These are phyloP conservation scores for Chamaecyparis obtusa DNA, from an alignment of 75 land plant genomes.

Conservation along the genomic window DNA sequence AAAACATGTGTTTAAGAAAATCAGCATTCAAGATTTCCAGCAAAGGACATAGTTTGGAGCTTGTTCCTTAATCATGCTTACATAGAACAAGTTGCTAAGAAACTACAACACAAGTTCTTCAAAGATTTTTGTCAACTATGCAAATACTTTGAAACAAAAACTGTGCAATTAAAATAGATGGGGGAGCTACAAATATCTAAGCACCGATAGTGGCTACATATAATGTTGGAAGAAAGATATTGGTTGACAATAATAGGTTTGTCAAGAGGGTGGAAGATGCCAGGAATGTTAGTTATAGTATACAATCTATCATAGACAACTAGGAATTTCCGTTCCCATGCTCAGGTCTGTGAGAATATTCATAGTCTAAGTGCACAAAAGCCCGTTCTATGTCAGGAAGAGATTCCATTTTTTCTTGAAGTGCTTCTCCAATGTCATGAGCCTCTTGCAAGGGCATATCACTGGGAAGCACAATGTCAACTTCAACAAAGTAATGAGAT, in stretches of 20 bases:
- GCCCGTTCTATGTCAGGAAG: slow-evolving; percentile 91
- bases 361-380: slow-evolving; percentile 92
- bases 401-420: slow-evolving; percentile 85
- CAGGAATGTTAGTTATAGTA: neutral
- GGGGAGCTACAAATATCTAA: neutral
- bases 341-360: slow-evolving; percentile 81
- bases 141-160: neutral
- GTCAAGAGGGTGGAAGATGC: neutral
- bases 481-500: slow-evolving; percentile 91
- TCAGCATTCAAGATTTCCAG: neutral
- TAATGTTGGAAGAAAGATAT: neutral
- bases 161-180: neutral
- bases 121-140: neutral
- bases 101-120: neutral
- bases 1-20: neutral
- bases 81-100: neutral
- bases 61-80: neutral
- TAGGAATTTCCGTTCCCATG: slow-evolving; percentile 27
- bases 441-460: slow-evolving; percentile 77
- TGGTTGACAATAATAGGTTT: neutral
- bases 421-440: slow-evolving; percentile 90
- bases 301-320: neutral
- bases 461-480: slow-evolving; percentile 83
- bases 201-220: neutral
- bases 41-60: neutral